Evolutionary conservation across 139 green algal species (phyloP), one percentile per base, ranked within the genome.

Genomic region (Nannochloris sp.): DNA sequence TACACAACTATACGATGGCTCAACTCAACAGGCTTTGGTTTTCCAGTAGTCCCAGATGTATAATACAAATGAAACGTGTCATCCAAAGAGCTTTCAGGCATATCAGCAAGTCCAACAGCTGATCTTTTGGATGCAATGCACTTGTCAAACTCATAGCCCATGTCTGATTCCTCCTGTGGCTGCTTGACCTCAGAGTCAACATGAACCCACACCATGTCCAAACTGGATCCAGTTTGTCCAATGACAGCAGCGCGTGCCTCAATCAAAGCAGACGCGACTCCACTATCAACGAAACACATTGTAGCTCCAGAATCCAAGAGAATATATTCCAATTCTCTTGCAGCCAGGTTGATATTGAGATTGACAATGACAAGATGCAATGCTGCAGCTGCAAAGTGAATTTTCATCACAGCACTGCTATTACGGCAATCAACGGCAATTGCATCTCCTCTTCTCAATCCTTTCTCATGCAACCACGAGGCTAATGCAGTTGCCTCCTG

Each of bases 51-150:
- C 14, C 78, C 78, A 37, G 64, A 66, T 14, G 89, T 96, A 83
- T 96, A 96, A 76, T 94, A 94, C 78, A 92, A 73, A 59, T 87
- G 78, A 31, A 78, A 85, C 12, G 37, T 67, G 56, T 81, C 74
- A 48, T 70, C 68, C 34, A 64, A 34, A 31, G 31, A 57, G 9
- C 61, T 71, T n/a, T 53, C 50, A 44, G 67, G 58, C 34, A 46
- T 59, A 50, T 66, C 64, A 4, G 27, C 40, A n/a, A 53, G 57
- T 15, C 51, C 16, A 27, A 21, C 29, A 15, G 27, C 27, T 25
- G 7, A 4, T 50, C 14, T 43, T 21, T 37, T 16, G 15, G 15
- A 14, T 14, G 50, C 44, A 7, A 27, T 9, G 24, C 19, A 48
- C 11, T 7, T 44, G 18, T 15, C 24, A 21, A 74, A 57, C 43